Conservation (phyloP, 2,329 filamentous ascomycete genomes). For the Trichoderma atroviride region DNA sequence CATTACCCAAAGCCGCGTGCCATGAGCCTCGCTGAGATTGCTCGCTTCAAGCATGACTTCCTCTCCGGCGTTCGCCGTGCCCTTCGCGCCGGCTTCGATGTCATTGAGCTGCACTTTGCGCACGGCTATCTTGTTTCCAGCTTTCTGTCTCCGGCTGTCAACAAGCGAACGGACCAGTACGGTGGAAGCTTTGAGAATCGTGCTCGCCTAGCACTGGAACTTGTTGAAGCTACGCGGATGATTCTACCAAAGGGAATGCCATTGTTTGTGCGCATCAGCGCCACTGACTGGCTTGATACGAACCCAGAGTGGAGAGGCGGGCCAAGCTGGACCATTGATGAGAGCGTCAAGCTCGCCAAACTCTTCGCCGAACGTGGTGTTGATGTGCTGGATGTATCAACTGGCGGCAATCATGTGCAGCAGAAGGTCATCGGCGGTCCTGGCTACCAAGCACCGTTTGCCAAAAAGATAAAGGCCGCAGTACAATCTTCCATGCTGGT, state of each 20-base stretch:
- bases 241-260: slow-evolving; percentile 70
- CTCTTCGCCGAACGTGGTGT: slow-evolving; percentile 68
- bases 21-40: slow-evolving; percentile 67
- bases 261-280: slow-evolving; percentile 72
- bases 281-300: slow-evolving; percentile 74
- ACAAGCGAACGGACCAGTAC: slow-evolving; percentile 68
- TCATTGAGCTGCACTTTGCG: slow-evolving; percentile 71
- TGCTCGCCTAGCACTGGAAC: slow-evolving; percentile 66
- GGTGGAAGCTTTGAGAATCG: slow-evolving; percentile 74
- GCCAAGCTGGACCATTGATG: slow-evolving; percentile 64
- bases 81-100: slow-evolving; percentile 66
- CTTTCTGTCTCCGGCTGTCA: slow-evolving; percentile 71
- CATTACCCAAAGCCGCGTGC: slow-evolving; percentile 61
- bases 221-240: slow-evolving; percentile 63
- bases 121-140: slow-evolving; percentile 75
- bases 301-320: slow-evolving; percentile 54
- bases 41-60: slow-evolving; percentile 63
- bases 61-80: slow-evolving; percentile 57
- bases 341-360: slow-evolving; percentile 65
- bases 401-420: slow-evolving; percentile 63
- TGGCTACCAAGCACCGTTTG: slow-evolving; percentile 72
- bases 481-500: slow-evolving; percentile 62
- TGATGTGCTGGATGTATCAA: slow-evolving; percentile 74
- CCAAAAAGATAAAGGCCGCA: slow-evolving; percentile 69
- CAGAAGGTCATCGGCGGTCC: slow-evolving; percentile 57